Percentiles rank a stretch among this genome's conserved stretches.
Evolutionary conservation across 352 stramenopile species (phyloP).

Genomic region (Globisporangium spiculum): DNA sequence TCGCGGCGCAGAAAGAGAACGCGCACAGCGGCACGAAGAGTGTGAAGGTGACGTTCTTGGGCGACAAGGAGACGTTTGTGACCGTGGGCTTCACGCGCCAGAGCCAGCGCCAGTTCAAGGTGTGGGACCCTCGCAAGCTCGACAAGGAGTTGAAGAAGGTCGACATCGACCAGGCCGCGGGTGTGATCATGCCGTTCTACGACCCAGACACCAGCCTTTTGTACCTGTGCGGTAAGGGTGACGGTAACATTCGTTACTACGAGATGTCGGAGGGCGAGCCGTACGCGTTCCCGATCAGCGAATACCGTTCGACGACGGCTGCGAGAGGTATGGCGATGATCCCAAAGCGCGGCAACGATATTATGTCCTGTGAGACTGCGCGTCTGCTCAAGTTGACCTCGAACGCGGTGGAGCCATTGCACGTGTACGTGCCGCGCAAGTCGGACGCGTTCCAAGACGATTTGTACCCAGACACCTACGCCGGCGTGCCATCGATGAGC

Average conservation of each 20-base stretch:
- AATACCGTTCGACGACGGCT: constrained; percentile 95
- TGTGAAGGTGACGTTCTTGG: constrained; percentile 96
- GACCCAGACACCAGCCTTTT: constrained; percentile 97
- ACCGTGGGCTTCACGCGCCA: constrained; percentile 97
- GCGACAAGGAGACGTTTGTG: constrained; percentile 94
- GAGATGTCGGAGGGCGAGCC: constrained; percentile 96
- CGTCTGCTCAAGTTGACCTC: constrained; percentile 95
- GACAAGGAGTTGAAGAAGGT: constrained; percentile 93
- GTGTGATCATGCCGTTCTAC: constrained; percentile 99
- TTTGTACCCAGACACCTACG: constrained; percentile 97
- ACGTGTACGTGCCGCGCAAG: constrained; percentile 96
- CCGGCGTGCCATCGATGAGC: constrained; percentile 92
- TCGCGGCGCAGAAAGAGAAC: constrained; percentile 77
- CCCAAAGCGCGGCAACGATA: constrained; percentile 97
- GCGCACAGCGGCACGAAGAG: constrained; percentile 98
- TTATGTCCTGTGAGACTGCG: constrained; percentile 97
- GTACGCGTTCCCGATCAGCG: constrained; percentile 90
- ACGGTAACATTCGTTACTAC: constrained; percentile 99
- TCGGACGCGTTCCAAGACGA: constrained; percentile 99
- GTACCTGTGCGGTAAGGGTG: constrained; percentile 97
- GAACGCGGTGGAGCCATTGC: constrained; percentile 96
- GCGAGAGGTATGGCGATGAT: constrained; percentile 98
- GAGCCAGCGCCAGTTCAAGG: constrained; percentile 93
- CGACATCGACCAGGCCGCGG: constrained; percentile 97
- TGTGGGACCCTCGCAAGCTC: constrained; percentile 86